Base-by-base conservation (phyloP, 2,329 filamentous ascomycete species). In the Botryotinia globosa region DNA sequence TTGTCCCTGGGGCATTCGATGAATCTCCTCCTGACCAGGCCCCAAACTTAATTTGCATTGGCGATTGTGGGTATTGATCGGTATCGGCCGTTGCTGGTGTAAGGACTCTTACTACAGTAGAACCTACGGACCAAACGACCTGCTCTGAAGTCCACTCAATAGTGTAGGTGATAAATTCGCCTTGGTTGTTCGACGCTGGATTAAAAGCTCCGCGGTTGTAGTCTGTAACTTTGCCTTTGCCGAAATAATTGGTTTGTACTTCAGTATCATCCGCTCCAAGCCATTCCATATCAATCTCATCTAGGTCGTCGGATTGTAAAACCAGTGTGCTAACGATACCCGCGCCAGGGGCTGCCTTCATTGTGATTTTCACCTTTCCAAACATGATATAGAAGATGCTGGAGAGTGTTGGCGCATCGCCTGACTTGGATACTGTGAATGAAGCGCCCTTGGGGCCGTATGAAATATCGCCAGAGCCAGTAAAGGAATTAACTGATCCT, bases 301-400 rank as follows among this genome's bases (percentile, higher is more conserved):
- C 96, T 62, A 98, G 87, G 79, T 89, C 88, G 81, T 98, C 95
- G 22, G 94, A 98, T 83, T 97, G 91, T 76, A 99, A 85, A 14
- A 99, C 94, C 20, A 96, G 87, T 63, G 94, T 96, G 82, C 93
- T 97, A 76, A 99, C 94, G 78, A 99, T 98, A 74, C 96, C 96
- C 16, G 89, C 90, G 12, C 96, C 96, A 0, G 94, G 91, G 16
- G 96, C 94, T 39, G 93, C 90, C 83, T 95, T 94, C 85, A 98
- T 87, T 45, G 89, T 91, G 77, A 94, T 89, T 76, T 97, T 92
- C 80, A 98, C 92, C 75, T 91, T 92, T 77, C 96, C 96, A 81
- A 98, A 99, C 96, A 99, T 98, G 84, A 99, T 97, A 86, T 98
- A 98, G 88, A 97, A 98, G 79, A 96, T 89, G 74, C 94, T 97